Conservation (phyloP, 192 early-diverging fungal genomes). For the Linnemannia exigua region DNA sequence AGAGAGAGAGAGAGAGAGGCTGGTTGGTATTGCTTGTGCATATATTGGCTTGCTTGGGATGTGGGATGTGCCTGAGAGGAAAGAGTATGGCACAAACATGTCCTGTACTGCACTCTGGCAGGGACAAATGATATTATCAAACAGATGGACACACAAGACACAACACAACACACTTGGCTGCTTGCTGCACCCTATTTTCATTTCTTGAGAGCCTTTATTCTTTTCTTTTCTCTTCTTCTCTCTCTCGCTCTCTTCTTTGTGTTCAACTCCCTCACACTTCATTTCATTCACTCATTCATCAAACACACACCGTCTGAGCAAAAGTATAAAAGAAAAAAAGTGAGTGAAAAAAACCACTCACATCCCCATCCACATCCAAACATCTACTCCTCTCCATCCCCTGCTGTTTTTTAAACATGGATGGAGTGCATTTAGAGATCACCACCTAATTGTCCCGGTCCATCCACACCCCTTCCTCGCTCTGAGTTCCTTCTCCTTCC, state of each 20-base stretch:
- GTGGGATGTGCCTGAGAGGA: too few species aligned
- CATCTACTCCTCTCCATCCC: background rate
- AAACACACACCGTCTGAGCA: background rate
- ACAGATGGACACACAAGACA: background rate
- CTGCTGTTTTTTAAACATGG: background rate
- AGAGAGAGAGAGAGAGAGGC: background rate
- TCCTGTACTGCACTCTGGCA: background rate
- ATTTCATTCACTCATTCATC: background rate
- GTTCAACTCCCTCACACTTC: background rate
- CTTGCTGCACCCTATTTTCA: background rate
- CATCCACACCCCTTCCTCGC: background rate
- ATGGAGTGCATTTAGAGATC: background rate
- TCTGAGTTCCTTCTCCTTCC: background rate
- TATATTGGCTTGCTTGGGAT: background rate
- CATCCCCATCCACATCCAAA: background rate
- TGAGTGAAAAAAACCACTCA: background rate
- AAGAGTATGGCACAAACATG: too few species aligned
- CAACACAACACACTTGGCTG: background rate
- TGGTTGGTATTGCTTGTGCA: slow-evolving; percentile 1
- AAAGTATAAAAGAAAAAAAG: background rate
- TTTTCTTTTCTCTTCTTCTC: background rate
- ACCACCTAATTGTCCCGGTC: too few species aligned
- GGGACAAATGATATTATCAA: too few species aligned
- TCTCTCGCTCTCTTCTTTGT: background rate
- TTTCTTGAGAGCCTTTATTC: background rate